These are phyloP conservation scores for Neocallimastix lanati DNA, from an alignment of 192 early-diverging fungal genomes.

Conservation along the genomic window DNA sequence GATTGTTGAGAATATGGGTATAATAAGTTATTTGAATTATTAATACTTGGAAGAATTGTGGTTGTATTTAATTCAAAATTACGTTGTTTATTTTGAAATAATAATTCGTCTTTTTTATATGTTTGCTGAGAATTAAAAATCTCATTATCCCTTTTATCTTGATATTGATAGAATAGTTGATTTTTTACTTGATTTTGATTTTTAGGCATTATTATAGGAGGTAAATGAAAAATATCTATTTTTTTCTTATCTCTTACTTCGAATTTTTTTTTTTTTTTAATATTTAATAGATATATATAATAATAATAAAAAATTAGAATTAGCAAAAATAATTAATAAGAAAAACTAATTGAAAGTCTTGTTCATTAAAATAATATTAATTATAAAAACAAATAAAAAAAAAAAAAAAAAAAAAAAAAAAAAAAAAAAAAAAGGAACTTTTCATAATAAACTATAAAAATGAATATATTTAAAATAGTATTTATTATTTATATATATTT, in stretches of 20 bases:
- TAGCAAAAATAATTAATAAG: too few relatives aligned
- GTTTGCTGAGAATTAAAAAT: not conserved
- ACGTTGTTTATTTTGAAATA: not conserved
- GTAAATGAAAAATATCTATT: not conserved
- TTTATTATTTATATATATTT: too few relatives aligned
- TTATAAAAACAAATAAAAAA: too few relatives aligned
- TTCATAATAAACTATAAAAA: too few relatives aligned
- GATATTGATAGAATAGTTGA: not conserved
- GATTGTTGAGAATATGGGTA: not conserved
- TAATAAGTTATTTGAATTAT: not conserved
- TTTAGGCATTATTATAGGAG: not conserved
- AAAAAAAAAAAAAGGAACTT: too few relatives aligned
- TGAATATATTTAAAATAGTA: too few relatives aligned
- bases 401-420: too few relatives aligned
- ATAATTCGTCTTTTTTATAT: not conserved
- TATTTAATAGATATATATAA: too few relatives aligned
- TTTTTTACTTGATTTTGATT: not conserved
- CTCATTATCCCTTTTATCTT: not conserved
- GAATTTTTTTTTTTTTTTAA: too few relatives aligned
- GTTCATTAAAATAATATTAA: too few relatives aligned
- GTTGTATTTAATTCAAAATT: not conserved
- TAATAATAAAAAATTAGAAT: too few relatives aligned
- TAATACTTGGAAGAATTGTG: not conserved
- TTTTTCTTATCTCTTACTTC: not conserved
- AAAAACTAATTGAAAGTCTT: too few relatives aligned